Percentiles rank a stretch among this genome's conserved stretches.
Conservation (phyloP, 139 green algal genomes). For the Chlorella sp. region DNA sequence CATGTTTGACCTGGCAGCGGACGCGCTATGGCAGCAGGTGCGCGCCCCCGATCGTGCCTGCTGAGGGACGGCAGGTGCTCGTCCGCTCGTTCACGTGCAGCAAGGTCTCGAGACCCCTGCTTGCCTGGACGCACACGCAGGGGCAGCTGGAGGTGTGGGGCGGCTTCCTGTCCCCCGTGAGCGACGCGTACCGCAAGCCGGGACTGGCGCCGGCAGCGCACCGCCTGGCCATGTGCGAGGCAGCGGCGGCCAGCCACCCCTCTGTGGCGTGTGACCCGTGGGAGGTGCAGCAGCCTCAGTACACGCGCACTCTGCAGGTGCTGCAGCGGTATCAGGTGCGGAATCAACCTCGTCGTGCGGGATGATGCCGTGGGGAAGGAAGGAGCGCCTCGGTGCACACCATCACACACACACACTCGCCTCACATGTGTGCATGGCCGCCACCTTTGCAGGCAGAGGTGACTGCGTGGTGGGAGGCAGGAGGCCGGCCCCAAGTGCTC, state of each 20-base stretch:
- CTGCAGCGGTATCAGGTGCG: not conserved
- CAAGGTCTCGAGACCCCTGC: no score
- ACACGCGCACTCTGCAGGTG: not conserved
- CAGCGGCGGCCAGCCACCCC: not conserved
- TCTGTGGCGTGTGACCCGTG: not conserved
- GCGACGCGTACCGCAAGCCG: not conserved
- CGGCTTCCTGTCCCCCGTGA: not conserved
- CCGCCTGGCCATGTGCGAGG: not conserved
- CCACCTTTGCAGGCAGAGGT: not conserved
- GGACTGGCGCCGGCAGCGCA: not conserved
- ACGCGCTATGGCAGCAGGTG: constrained; percentile 4
- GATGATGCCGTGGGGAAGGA: no score
- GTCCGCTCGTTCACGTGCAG: no score
- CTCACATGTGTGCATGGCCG: no score
- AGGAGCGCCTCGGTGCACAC: no score
- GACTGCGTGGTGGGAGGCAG: not conserved
- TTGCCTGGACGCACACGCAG: not conserved
- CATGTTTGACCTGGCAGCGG: constrained; percentile 74
- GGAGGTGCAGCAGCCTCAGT: not conserved
- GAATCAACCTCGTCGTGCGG: no score
- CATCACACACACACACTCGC: no score
- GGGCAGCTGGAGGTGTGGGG: not conserved
- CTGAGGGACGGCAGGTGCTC: not conserved
- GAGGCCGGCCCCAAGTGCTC: not conserved
- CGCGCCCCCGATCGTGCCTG: no score